These are phyloP conservation scores for Penicillium freii DNA, from an alignment of 2,329 filamentous ascomycete genomes.

Conservation along the genomic window DNA sequence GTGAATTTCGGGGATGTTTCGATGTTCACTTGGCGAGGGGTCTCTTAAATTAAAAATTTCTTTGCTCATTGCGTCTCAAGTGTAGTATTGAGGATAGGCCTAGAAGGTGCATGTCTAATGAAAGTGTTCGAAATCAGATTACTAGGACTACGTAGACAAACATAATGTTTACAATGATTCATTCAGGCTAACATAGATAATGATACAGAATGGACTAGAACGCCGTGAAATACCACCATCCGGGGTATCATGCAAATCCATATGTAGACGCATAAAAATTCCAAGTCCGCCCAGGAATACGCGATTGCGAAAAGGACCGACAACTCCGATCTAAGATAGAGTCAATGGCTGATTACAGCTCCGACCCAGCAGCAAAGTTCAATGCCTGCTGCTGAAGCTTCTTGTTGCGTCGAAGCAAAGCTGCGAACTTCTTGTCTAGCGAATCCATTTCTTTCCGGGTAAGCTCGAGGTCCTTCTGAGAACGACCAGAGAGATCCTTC, in stretches of 20 bases:
- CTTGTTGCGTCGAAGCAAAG: slow-evolving; percentile 44
- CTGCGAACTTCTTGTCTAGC: slow-evolving; percentile 45
- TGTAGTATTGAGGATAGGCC: background rate
- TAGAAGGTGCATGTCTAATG: background rate
- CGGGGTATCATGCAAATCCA: slow-evolving; percentile 1
- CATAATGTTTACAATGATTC: background rate
- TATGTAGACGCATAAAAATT: background rate
- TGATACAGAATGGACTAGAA: background rate
- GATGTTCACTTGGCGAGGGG: too few relatives aligned
- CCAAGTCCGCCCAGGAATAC: background rate
- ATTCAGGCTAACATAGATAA: background rate
- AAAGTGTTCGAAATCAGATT: background rate
- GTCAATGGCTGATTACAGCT: background rate
- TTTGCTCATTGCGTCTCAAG: background rate
- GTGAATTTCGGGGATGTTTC: background rate
- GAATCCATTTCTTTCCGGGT: slow-evolving; percentile 66
- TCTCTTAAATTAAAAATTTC: background rate
- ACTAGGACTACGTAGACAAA: background rate
- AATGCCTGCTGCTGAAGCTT: slow-evolving; percentile 45
- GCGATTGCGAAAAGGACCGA: background rate
- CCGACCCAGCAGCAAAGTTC: slow-evolving; percentile 21
- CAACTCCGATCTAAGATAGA: background rate
- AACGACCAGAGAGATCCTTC: slow-evolving; percentile 39
- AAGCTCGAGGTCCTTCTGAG: slow-evolving; percentile 65
- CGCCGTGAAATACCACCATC: background rate